Evolutionary conservation across 805 yeast species (phyloP).

Genomic region (Candida arabinofermentans): DNA sequence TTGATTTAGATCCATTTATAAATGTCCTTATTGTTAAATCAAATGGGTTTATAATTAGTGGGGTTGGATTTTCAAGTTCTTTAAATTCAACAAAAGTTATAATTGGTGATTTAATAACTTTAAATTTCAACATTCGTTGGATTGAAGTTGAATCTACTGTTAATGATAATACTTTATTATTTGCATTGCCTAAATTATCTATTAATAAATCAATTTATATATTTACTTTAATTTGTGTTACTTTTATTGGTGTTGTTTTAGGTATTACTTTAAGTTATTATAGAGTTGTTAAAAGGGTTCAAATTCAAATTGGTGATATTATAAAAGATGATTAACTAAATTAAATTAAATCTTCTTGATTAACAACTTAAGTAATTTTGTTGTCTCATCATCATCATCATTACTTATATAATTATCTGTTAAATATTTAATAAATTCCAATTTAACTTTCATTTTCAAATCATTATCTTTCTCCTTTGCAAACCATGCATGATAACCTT

Average conservation of each 20-base stretch:
- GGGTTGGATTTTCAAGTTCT: conserved; percentile 59
- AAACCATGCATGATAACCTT: conserved; percentile 58
- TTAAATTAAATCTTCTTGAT: conserved; percentile 21
- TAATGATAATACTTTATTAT: no score
- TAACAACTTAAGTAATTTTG: conserved; percentile 19
- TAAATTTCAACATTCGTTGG: conserved; percentile 62
- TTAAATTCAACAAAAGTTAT: conserved; percentile 56
- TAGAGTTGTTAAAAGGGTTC: conserved; percentile 21
- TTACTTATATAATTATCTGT: conserved; percentile 19
- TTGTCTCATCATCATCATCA: conserved; percentile 20
- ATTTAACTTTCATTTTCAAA: conserved; percentile 30
- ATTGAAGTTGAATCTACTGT: conserved; percentile 5
- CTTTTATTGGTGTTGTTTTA: conserved; percentile 21
- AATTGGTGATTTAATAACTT: conserved; percentile 60
- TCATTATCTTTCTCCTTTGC: conserved; percentile 37
- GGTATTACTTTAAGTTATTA: conserved; percentile 22
- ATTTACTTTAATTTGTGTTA: conserved; percentile 8
- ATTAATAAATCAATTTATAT: background rate
- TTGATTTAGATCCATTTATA: conserved; percentile 58
- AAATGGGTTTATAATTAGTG: conserved; percentile 41
- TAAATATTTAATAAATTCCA: conserved; percentile 31
- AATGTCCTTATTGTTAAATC: conserved; percentile 44
- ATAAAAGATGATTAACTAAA: background rate
- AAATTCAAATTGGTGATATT: no score
- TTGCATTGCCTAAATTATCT: background rate